Conservation (phyloP, 495 filamentous ascomycete species). For the Thermothielavioides terrestris region DNA sequence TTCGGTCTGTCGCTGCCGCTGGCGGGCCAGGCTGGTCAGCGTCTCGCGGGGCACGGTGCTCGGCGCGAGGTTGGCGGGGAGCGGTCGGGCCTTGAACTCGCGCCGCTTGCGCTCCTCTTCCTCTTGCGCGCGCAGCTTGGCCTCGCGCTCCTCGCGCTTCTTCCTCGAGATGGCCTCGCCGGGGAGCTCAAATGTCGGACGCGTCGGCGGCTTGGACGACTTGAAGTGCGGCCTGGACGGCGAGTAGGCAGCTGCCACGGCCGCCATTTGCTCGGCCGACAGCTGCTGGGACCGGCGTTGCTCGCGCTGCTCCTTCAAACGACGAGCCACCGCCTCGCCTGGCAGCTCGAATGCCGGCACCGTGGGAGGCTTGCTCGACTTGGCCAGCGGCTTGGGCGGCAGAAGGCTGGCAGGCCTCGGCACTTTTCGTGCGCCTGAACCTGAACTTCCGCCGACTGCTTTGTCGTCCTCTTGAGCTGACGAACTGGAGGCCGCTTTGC, state of each 20-base stretch:
- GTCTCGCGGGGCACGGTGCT: slow-evolving; percentile 42
- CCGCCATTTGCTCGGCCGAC: slow-evolving; percentile 22
- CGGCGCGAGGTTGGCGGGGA: slow-evolving; percentile 37
- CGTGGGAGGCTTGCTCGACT: slow-evolving; percentile 55
- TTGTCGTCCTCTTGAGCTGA: slow-evolving; percentile 26
- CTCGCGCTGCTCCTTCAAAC: slow-evolving; percentile 46
- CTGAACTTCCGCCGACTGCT: slow-evolving; percentile 13
- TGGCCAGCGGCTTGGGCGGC: slow-evolving; percentile 37
- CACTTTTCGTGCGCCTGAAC: slow-evolving; percentile 15
- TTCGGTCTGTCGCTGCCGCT: slow-evolving; percentile 18
- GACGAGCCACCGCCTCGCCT: slow-evolving; percentile 60
- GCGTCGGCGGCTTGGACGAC: slow-evolving; percentile 53
- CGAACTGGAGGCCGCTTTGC: slow-evolving; percentile 29
- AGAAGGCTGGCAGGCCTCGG: slow-evolving; percentile 36
- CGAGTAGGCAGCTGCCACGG: slow-evolving; percentile 20
- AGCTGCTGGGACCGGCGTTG: slow-evolving; percentile 35
- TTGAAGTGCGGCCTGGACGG: slow-evolving; percentile 40
- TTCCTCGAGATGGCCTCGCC: slow-evolving; percentile 65
- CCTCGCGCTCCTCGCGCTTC: slow-evolving; percentile 58
- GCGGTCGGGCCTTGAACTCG: slow-evolving; percentile 57
- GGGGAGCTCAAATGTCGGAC: slow-evolving; percentile 59
- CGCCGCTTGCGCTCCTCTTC: slow-evolving; percentile 49
- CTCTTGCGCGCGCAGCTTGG: slow-evolving; percentile 50
- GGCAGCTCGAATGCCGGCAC: slow-evolving; percentile 61
- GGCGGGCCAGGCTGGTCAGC: slow-evolving; percentile 49